A percentile compares a stretch with the other conserved stretches of the same genome.
Conservation (phyloP, 306 rosid species). For the Castanea sativa region DNA sequence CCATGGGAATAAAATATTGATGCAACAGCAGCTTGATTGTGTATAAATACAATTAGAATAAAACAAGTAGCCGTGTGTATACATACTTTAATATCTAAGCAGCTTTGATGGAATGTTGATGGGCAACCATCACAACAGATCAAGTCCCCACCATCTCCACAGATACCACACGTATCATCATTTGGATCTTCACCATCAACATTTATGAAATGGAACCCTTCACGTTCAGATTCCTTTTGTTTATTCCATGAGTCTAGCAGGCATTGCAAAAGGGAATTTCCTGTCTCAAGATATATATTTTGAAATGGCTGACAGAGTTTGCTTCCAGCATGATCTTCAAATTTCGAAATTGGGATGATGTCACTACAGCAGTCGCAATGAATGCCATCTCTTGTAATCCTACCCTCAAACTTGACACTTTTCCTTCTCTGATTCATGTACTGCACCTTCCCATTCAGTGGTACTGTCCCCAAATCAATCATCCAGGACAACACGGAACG, state of each 20-base stretch:
- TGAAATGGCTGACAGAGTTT: slow-evolving; percentile 50
- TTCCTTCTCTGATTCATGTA: slow-evolving; percentile 45
- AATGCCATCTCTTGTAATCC: slow-evolving; percentile 76
- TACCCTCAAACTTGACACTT: slow-evolving; percentile 49
- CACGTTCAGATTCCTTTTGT: slow-evolving; percentile 63
- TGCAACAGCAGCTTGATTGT: background rate
- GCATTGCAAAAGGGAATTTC: slow-evolving; percentile 77
- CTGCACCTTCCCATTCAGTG: slow-evolving; percentile 61
- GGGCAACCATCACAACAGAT: slow-evolving; percentile 97
- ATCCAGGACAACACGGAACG: slow-evolving; percentile 87
- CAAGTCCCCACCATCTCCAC: slow-evolving; percentile 98
- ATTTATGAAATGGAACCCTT: slow-evolving; percentile 63
- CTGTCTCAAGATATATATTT: slow-evolving; percentile 55
- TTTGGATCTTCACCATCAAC: slow-evolving; percentile 86
- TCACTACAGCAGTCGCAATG: slow-evolving; percentile 74
- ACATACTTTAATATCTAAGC: slow-evolving; percentile 78
- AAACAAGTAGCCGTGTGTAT: background rate
- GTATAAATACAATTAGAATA: background rate
- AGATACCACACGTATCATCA: slow-evolving; percentile 92
- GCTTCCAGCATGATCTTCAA: slow-evolving; percentile 74
- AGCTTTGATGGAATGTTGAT: slow-evolving; percentile 90
- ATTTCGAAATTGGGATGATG: slow-evolving; percentile 51
- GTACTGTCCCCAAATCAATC: slow-evolving; percentile 74
- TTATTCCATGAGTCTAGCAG: slow-evolving; percentile 86
- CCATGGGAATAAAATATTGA: background rate